Evolutionary conservation across 2,329 filamentous ascomycete species (phyloP), one percentile per base, ranked within the genome.

Genomic region (Thelonectria olida): DNA sequence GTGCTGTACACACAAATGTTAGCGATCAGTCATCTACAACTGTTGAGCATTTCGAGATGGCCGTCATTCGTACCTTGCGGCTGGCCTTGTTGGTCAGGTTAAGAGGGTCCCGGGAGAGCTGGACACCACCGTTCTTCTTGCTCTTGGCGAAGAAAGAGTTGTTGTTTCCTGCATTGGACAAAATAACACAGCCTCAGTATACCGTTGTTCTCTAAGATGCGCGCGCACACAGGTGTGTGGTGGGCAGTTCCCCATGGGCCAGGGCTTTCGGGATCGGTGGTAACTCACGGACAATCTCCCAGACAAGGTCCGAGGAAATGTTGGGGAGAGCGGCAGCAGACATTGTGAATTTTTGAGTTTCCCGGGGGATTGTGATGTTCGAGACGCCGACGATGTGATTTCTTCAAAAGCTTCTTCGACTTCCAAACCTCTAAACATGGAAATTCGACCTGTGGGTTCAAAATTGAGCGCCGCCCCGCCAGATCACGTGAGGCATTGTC

Each of bases 81-180:
- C 87, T 90, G 86, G 97, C 91, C 83, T 90, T 85, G 90, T 97
- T 98, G 80, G 84, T 86, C 82, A 98, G 83, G 89, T 98, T 99
- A 73, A 97, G 84, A 75, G 94, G 92, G 80, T 98, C 95, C 74
- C 92, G 91, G 73, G 95, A 98, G 88, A 99, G 93, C 83, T 92
- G 91, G 74, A 91, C 85, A 80, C 92, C 91, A 77, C 92, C 93
- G 76, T 85, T 85, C 74, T 83, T 82, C 79, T 88, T 90, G 84
- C 92, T 91, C 91, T 97, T 97, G 80, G 95, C 92, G 79, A 97
- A 90, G 88, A 85, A 97, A 79, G 92, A 84, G 85, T 96, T 97
- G 84, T 93, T 89, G 85, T 83, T 84, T 84, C 93, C 94, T 97
- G 77, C 61, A 54, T 58, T 50, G 27, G 36, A 44, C 51, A 45